Percentiles rank a stretch among this genome's conserved stretches.
phyloP scores from a whole-genome alignment of 1,139 yeast species.

The Geotrichum aggregatum region DNA sequence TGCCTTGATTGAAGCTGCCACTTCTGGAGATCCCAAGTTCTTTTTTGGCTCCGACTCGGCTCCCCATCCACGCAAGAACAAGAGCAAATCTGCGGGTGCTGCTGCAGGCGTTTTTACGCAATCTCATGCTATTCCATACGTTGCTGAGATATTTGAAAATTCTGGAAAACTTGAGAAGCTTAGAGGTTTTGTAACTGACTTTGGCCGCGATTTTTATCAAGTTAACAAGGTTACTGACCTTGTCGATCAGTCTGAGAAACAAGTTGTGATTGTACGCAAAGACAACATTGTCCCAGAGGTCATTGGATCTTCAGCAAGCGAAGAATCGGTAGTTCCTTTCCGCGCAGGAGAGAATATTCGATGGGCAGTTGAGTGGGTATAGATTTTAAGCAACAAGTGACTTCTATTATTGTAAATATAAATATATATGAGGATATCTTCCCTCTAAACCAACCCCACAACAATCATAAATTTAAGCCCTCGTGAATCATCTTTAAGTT shows the following conservation, averaged over 20 bases:
- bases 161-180: conserved; percentile 60
- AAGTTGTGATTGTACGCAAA: conserved; percentile 41
- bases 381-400: not conserved
- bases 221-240: conserved; percentile 41
- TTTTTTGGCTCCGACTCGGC: conserved; percentile 98
- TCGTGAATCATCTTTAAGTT: conserved; percentile 36
- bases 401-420: not conserved
- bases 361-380: conserved; percentile 74
- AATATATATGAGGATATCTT: conserved; percentile 3
- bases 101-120: conserved; percentile 98
- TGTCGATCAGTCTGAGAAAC: conserved; percentile 25
- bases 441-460: conserved; percentile 45
- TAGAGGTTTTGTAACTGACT: conserved; percentile 68
- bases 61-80: conserved; percentile 82
- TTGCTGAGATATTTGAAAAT: conserved; percentile 80
- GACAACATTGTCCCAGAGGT: conserved; percentile 56
- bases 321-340: conserved; percentile 77
- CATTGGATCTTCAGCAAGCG: conserved; percentile 44
- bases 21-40: conserved; percentile 86
- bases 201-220: conserved; percentile 68
- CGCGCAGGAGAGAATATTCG: conserved; percentile 69
- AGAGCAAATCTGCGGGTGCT: conserved; percentile 73
- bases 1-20: conserved; percentile 81
- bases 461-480: conserved; percentile 48
- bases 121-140: conserved; percentile 70